phyloP scores from a whole-genome alignment of 148 eudicot species.

The Fallopia convolvulus region DNA sequence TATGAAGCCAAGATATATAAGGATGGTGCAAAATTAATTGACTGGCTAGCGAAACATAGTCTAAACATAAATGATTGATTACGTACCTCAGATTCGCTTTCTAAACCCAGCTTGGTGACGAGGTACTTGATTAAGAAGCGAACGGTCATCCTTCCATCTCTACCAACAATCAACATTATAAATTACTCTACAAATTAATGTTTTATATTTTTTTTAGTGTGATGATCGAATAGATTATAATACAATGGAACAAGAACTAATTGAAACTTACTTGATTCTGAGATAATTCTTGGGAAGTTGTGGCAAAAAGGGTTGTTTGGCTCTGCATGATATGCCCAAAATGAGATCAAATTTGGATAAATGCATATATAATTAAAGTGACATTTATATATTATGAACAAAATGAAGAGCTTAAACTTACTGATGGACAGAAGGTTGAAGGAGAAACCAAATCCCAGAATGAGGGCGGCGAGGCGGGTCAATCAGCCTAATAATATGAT shows the following conservation, averaged over 20 bases:
- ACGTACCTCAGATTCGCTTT: constrained; percentile 76
- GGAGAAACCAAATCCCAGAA: constrained; percentile 76
- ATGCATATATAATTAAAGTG: background rate
- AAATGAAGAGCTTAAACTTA: constrained; percentile 26
- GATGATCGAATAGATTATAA: background rate
- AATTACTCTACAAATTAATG: background rate
- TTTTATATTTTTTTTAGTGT: background rate
- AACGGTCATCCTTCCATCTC: constrained; percentile 78
- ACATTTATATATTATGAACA: too few species aligned
- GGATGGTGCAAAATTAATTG: too few species aligned
- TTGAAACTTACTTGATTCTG: constrained; percentile 52
- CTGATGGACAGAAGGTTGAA: constrained; percentile 65
- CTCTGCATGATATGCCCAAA: constrained; percentile 33
- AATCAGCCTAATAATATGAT: constrained; percentile 35
- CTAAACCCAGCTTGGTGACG: constrained; percentile 75
- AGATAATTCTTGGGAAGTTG: constrained; percentile 76
- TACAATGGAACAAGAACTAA: background rate
- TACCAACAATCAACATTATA: constrained; percentile 10
- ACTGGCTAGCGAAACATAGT: background rate
- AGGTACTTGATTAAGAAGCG: constrained; percentile 69
- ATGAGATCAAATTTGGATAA: background rate
- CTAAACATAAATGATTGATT: background rate
- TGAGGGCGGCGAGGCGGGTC: constrained; percentile 65
- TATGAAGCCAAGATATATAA: too few species aligned
- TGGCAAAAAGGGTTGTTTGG: constrained; percentile 62